phyloP scores from a whole-genome alignment of 2,329 filamentous ascomycete genomes.

The Myriosclerotinia duriaeana region DNA sequence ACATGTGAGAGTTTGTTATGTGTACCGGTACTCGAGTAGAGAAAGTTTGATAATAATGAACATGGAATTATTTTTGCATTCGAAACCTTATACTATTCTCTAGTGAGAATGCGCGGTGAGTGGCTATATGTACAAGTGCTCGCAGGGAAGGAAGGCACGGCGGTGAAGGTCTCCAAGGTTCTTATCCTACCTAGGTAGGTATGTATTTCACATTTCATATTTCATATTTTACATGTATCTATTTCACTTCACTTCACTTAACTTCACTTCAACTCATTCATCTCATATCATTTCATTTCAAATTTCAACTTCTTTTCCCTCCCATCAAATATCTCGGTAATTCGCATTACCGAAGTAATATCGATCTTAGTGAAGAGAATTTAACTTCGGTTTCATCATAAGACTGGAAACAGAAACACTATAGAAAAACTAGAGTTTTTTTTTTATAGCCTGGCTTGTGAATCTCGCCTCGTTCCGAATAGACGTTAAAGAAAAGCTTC shows the following conservation, averaged over 20 bases:
- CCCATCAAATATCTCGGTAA: background rate
- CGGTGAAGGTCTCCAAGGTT: background rate
- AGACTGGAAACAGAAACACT: constrained; percentile 1
- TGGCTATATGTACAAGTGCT: background rate
- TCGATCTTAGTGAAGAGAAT: background rate
- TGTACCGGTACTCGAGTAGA: too few species aligned
- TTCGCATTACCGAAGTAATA: background rate
- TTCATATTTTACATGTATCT: background rate
- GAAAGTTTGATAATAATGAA: too few species aligned
- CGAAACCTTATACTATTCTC: background rate
- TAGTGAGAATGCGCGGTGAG: background rate
- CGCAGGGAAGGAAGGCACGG: background rate
- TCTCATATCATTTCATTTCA: background rate
- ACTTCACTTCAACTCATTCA: background rate
- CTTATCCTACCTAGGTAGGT: too few species aligned
- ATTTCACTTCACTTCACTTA: background rate
- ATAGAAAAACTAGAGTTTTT: background rate
- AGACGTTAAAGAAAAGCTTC: background rate
- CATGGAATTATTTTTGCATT: too few species aligned
- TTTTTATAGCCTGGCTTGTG: background rate
- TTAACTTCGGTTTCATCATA: constrained; percentile 7
- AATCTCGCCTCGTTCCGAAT: background rate
- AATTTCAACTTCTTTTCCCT: background rate
- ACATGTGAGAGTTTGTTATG: too few species aligned
- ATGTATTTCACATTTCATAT: background rate